phyloP scores from a whole-genome alignment of 2,329 filamentous ascomycete species.

The Cercospora nicotianae region DNA sequence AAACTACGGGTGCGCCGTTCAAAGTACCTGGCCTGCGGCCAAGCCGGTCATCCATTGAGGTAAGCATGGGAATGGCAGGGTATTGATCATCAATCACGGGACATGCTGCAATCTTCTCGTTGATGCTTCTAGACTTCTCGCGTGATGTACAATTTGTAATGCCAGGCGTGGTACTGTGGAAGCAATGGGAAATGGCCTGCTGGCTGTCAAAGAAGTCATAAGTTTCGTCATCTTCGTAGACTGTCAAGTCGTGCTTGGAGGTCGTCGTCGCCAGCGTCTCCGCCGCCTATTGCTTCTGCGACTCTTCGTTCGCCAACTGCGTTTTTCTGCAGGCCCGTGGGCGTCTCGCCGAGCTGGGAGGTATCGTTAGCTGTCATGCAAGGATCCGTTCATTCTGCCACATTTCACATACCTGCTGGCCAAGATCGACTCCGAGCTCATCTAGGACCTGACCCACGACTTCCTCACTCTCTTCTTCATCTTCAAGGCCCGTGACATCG shows the following conservation, averaged over 20 bases:
- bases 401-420: slow-evolving; percentile 69
- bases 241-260: slow-evolving; percentile 92
- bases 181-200: not conserved
- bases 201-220: not conserved
- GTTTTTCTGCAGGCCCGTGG: slow-evolving; percentile 74
- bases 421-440: slow-evolving; percentile 93
- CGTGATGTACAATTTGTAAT: not conserved
- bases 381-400: not conserved
- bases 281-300: slow-evolving; percentile 78
- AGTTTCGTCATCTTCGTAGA: slow-evolving; percentile 49
- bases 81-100: not conserved
- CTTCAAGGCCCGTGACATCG: slow-evolving; percentile 85
- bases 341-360: slow-evolving; percentile 82
- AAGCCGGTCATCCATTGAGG: not conserved
- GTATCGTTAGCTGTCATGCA: slow-evolving; percentile 14
- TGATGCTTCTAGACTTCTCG: not conserved
- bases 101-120: not conserved
- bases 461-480: slow-evolving; percentile 95
- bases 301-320: slow-evolving; percentile 73
- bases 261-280: slow-evolving; percentile 74
- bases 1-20: not conserved
- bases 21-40: not conserved
- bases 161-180: not conserved
- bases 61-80: not conserved
- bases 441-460: slow-evolving; percentile 95